These are phyloP conservation scores for Ustilago sp. DNA, from an alignment of 1,284 basidiomycete genomes.

Conservation along the genomic window DNA sequence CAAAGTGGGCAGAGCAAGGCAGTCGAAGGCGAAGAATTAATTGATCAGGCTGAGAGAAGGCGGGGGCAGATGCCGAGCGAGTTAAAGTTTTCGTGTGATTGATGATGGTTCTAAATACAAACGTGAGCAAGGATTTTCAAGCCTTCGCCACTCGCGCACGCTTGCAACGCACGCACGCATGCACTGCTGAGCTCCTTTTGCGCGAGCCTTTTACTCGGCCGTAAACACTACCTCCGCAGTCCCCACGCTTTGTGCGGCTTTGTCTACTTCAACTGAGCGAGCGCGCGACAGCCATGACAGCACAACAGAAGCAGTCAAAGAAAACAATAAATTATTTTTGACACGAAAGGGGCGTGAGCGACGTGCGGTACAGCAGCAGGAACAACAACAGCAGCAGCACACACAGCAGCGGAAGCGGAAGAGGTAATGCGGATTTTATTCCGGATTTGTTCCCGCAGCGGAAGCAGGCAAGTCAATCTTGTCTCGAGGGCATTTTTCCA, in stretches of 20 bases:
- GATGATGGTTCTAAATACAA: no score
- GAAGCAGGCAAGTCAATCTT: background rate
- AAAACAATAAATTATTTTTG: background rate
- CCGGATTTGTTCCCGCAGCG: background rate
- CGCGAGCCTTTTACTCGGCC: no score
- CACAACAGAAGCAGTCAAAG: background rate
- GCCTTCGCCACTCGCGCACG: no score
- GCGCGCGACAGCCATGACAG: background rate
- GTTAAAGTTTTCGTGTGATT: no score
- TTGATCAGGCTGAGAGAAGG: background rate
- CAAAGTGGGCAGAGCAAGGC: background rate
- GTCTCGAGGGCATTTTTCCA: background rate
- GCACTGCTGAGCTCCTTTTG: no score
- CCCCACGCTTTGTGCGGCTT: no score
- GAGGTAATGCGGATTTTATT: background rate
- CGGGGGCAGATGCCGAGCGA: background rate
- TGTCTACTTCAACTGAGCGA: no score
- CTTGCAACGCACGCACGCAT: no score
- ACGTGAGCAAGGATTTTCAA: no score
- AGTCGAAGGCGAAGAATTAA: background rate
- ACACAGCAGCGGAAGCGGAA: background rate
- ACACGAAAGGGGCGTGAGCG: background rate
- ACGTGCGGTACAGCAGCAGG: background rate
- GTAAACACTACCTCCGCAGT: no score
- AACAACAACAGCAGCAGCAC: background rate